These are phyloP conservation scores for Tricholoma bakamatsutake DNA, from an alignment of 768 basidiomycete genomes.

Conservation along the genomic window DNA sequence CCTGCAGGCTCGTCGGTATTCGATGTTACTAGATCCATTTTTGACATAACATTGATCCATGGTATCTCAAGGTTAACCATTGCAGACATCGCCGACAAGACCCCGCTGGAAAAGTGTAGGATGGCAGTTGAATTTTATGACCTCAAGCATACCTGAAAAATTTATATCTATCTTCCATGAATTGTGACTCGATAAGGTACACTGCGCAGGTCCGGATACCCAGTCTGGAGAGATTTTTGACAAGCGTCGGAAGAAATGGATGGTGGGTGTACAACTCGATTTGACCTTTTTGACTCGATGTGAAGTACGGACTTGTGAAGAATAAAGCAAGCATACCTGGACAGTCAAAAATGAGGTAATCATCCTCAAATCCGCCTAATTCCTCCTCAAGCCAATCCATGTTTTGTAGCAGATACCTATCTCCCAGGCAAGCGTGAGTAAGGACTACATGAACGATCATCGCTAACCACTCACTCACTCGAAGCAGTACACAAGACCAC, in stretches of 20 bases:
- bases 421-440: not conserved
- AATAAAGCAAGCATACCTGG: slow-evolving; percentile 49
- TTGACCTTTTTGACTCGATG: slow-evolving; percentile 53
- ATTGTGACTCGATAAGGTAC: slow-evolving; percentile 96
- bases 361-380: slow-evolving; percentile 90
- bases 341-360: slow-evolving; percentile 91
- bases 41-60: slow-evolving; percentile 97
- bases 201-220: slow-evolving; percentile 84
- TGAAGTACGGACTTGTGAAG: not conserved
- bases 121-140: not conserved
- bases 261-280: slow-evolving; percentile 99
- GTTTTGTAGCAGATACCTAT: slow-evolving; percentile 91
- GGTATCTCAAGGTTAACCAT: slow-evolving; percentile 98
- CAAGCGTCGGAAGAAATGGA: slow-evolving; percentile 88
- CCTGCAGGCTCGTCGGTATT: slow-evolving; percentile 55
- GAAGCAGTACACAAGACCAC: slow-evolving; percentile 96
- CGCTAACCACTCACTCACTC: slow-evolving; percentile 75
- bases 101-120: slow-evolving; percentile 52
- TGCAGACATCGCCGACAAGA: slow-evolving; percentile 96
- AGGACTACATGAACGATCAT: not conserved
- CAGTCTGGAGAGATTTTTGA: slow-evolving; percentile 66
- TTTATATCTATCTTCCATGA: slow-evolving; percentile 99
- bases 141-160: slow-evolving; percentile 70
- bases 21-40: slow-evolving; percentile 92
- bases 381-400: slow-evolving; percentile 99